phyloP scores from a whole-genome alignment of 1,139 yeast species.

The Casaregolazyma lundiana region DNA sequence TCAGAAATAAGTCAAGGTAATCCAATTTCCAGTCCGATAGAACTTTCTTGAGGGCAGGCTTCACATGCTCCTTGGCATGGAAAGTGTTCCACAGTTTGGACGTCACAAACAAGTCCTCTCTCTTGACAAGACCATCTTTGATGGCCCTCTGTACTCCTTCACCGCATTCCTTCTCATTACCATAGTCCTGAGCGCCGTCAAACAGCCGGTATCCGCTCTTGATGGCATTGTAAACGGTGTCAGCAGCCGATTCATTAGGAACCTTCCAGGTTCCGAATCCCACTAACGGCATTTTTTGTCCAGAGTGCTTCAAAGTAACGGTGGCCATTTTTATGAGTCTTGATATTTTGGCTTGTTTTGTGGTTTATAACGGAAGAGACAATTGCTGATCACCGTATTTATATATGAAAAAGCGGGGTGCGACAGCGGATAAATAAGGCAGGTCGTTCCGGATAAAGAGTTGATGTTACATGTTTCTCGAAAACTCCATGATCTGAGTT shows the following conservation, averaged over 20 bases:
- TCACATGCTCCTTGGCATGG: constrained; percentile 45
- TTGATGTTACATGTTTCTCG: too few species aligned
- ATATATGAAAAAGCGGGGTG: too few species aligned
- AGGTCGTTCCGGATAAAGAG: too few species aligned
- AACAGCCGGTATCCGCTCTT: constrained; percentile 42
- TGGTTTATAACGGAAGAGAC: too few species aligned
- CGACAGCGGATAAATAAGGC: too few species aligned
- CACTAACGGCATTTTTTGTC: constrained; percentile 43
- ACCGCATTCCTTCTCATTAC: constrained; percentile 40
- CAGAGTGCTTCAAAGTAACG: constrained; percentile 31
- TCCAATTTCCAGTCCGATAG: constrained; percentile 54
- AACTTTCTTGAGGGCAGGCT: constrained; percentile 41
- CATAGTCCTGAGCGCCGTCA: constrained; percentile 42
- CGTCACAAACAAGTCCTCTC: constrained; percentile 40
- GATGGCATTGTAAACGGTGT: constrained; percentile 42
- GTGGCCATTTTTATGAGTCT: constrained; percentile 16
- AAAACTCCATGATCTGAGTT: too few species aligned
- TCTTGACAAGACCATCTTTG: constrained; percentile 36
- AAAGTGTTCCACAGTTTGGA: constrained; percentile 44
- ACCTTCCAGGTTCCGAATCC: constrained; percentile 51
- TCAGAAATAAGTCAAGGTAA: constrained; percentile 57
- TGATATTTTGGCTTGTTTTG: not conserved
- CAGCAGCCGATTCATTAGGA: constrained; percentile 37
- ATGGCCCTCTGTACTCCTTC: constrained; percentile 39
- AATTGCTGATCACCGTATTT: too few species aligned